These are phyloP conservation scores for Saccharum officinarum DNA, from an alignment of 176 grass and related monocot species.

Conservation along the genomic window DNA sequence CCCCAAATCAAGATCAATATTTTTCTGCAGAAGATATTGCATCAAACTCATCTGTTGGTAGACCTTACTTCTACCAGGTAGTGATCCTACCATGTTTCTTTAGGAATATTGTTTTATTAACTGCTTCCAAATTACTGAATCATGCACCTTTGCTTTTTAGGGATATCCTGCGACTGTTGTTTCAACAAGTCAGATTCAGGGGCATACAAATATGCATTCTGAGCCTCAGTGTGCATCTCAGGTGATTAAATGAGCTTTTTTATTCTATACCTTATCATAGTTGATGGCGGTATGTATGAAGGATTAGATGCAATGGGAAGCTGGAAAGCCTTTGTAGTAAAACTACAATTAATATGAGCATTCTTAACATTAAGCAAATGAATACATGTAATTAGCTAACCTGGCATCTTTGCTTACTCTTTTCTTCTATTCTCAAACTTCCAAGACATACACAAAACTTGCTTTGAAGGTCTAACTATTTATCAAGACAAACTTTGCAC, in stretches of 20 bases:
- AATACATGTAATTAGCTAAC: background rate
- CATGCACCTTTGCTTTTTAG: slow-evolving; percentile 32
- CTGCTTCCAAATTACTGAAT: background rate
- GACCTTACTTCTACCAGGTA: slow-evolving; percentile 80
- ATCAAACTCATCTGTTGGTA: slow-evolving; percentile 47
- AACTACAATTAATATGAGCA: background rate
- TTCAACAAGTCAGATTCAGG: slow-evolving; percentile 67
- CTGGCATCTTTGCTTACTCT: background rate
- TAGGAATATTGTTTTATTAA: slow-evolving; percentile 34
- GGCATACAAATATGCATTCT: slow-evolving; percentile 55
- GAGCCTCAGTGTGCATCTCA: slow-evolving; percentile 66
- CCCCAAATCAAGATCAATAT: slow-evolving; percentile 63
- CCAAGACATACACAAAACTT: background rate
- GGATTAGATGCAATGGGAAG: slow-evolving; percentile 8
- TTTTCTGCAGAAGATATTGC: slow-evolving; percentile 58
- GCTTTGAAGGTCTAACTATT: background rate
- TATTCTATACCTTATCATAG: slow-evolving; percentile 12
- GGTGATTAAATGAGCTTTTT: slow-evolving; percentile 37
- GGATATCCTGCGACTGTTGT: slow-evolving; percentile 58
- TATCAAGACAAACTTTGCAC: background rate
- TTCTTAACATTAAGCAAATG: slow-evolving; percentile 12
- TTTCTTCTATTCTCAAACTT: background rate
- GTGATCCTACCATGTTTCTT: slow-evolving; percentile 26
- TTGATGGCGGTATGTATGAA: background rate
- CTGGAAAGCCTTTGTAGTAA: slow-evolving; percentile 11